These are phyloP conservation scores for Zelopaecilomyces penicillatus DNA, from an alignment of 2,329 filamentous ascomycete species.

Conservation along the genomic window DNA sequence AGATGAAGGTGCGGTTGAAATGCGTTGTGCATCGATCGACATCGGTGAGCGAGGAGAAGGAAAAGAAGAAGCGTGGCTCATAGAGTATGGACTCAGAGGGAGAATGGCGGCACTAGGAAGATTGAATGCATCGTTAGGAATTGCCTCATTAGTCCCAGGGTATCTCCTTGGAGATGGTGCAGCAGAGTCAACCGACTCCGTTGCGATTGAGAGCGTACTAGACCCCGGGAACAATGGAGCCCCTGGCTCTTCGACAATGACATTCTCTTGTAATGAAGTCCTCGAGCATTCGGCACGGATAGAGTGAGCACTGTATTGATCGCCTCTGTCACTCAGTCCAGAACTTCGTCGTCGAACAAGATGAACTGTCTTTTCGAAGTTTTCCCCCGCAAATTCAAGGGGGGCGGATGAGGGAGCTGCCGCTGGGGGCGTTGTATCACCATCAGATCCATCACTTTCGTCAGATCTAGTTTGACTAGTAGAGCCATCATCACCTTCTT, in stretches of 20 bases:
- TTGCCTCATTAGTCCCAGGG: conserved; percentile 35
- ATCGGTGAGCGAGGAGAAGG: conserved; percentile 62
- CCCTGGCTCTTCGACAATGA: conserved; percentile 39
- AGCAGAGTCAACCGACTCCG: conserved; percentile 31
- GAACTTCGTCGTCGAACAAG: conserved; percentile 37
- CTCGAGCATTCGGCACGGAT: conserved; percentile 41
- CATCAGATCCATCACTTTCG: conserved; percentile 39
- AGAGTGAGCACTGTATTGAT: conserved; percentile 17
- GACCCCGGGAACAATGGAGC: conserved; percentile 32
- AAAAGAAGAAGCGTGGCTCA: conserved; percentile 55
- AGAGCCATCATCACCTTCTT: conserved; percentile 47
- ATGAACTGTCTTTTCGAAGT: conserved; percentile 13
- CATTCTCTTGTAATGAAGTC: conserved; percentile 43
- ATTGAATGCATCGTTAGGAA: conserved; percentile 42
- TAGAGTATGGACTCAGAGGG: conserved; percentile 57
- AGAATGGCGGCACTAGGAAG: conserved; percentile 35
- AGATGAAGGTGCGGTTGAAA: conserved; percentile 69
- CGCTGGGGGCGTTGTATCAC: conserved; percentile 27
- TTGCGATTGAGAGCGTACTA: conserved; percentile 22
- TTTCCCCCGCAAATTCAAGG: not conserved
- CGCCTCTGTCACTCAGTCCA: conserved; percentile 31
- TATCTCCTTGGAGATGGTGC: conserved; percentile 38
- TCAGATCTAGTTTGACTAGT: conserved; percentile 31
- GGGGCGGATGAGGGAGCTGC: conserved; percentile 5
- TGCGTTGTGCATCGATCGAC: conserved; percentile 62